A percentile compares a stretch with the other conserved stretches of the same genome.
Evolutionary conservation across 2,329 filamentous ascomycete genomes (phyloP).

Genomic region (Macrophomina pseudophaseolina): DNA sequence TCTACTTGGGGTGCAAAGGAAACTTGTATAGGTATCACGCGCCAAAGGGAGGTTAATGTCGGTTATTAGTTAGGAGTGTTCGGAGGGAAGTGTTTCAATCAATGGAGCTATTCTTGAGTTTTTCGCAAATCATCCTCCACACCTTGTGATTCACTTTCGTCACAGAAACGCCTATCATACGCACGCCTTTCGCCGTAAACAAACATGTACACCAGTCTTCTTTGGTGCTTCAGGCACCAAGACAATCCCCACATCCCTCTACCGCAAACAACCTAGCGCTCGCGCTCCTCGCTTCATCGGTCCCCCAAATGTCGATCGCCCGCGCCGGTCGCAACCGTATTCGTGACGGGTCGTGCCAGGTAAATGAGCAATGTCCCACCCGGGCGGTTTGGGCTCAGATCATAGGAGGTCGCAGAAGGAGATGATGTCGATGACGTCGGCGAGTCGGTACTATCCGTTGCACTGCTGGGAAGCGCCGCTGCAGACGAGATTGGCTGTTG

Average conservation of each 20-base stretch:
- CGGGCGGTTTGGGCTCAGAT: neutral
- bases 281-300: neutral
- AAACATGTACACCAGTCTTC: neutral
- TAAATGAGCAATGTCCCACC: neutral
- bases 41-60: slow-evolving; percentile 3
- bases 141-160: too few species aligned
- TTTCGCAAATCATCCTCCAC: neutral
- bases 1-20: neutral
- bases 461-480: neutral
- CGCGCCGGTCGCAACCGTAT: neutral
- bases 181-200: neutral
- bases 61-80: neutral
- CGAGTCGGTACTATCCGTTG: neutral
- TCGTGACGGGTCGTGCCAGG: neutral
- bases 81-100: neutral
- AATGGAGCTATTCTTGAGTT: neutral
- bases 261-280: neutral
- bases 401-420: neutral
- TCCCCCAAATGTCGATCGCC: neutral
- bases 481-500: neutral
- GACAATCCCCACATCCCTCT: neutral
- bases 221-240: too few species aligned
- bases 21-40: slow-evolving; percentile 15
- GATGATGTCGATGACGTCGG: neutral
- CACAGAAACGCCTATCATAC: neutral